Conservation (phyloP, 257 asterid species). For the Nicotiana noctiflora region DNA sequence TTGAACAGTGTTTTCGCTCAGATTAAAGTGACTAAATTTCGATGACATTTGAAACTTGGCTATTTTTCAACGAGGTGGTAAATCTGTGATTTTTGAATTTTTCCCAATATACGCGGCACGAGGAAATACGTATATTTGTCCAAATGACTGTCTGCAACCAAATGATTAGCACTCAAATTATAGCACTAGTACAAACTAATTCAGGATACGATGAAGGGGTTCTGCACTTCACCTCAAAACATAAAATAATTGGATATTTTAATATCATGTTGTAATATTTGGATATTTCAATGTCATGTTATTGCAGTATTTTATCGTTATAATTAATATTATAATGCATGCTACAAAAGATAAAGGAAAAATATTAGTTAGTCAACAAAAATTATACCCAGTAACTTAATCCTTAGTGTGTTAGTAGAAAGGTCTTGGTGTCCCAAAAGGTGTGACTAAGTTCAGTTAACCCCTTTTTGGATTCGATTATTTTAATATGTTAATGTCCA, state of each 20-base stretch:
- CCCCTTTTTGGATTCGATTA: not conserved
- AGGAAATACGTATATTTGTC: too few relatives aligned
- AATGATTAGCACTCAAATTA: too few relatives aligned
- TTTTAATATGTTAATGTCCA: not conserved
- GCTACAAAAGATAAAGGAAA: not conserved
- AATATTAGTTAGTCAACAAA: constrained; percentile 1
- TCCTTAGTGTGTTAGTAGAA: not conserved
- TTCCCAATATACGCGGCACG: too few relatives aligned
- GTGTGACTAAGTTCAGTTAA: constrained; percentile 7
- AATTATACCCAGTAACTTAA: not conserved
- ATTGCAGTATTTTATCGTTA: not conserved
- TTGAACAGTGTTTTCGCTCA: too few relatives aligned
- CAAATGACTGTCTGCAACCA: too few relatives aligned
- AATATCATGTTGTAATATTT: not conserved
- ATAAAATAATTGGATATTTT: not conserved
- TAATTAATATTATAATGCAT: not conserved
- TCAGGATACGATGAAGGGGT: too few relatives aligned
- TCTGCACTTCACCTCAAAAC: not conserved
- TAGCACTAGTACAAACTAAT: too few relatives aligned
- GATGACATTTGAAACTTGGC: too few relatives aligned
- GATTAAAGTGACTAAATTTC: too few relatives aligned
- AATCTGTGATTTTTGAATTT: too few relatives aligned
- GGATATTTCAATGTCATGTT: not conserved
- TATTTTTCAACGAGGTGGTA: too few relatives aligned
- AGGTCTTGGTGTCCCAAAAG: not conserved